These are phyloP conservation scores for Macadamia tetraphylla DNA, from an alignment of 164 flowering plant species.

Conservation along the genomic window DNA sequence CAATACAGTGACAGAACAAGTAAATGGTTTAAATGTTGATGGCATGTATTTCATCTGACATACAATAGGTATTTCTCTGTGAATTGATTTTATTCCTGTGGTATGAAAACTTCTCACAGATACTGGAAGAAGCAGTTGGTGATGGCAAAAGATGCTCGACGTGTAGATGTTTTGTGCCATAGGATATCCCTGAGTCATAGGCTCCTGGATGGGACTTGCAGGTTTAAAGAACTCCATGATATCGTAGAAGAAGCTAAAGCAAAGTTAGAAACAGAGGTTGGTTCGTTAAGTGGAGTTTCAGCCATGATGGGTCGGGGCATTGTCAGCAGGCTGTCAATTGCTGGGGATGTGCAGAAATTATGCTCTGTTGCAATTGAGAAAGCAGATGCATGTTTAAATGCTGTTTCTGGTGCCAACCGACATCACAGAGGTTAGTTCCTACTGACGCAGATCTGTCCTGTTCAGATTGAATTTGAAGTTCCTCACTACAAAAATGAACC, in stretches of 20 bases:
- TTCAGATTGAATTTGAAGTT: neutral
- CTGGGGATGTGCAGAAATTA: constrained; percentile 72
- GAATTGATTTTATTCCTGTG: constrained; percentile 13
- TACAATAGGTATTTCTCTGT: constrained; percentile 1
- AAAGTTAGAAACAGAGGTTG: constrained; percentile 86
- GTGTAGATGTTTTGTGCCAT: constrained; percentile 81
- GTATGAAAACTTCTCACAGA: constrained; percentile 33
- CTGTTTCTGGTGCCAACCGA: constrained; percentile 24
- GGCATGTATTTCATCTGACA: neutral
- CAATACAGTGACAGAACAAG: neutral
- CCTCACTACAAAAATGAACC: neutral
- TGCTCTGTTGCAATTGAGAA: constrained; percentile 80
- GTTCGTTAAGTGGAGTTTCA: constrained; percentile 73
- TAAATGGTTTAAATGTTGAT: neutral
- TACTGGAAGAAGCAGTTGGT: constrained; percentile 86
- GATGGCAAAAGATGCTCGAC: constrained; percentile 88
- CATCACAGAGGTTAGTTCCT: constrained; percentile 39
- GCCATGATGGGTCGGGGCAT: constrained; percentile 84
- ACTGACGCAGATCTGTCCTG: neutral
- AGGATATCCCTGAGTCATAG: constrained; percentile 82
- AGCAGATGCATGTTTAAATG: constrained; percentile 65
- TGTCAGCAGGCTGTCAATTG: constrained; percentile 88
- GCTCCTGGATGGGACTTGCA: constrained; percentile 82
- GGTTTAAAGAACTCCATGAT: constrained; percentile 69
- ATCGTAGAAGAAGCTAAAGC: constrained; percentile 61